These are phyloP conservation scores for Cordyceps fumosorosea DNA, from an alignment of 2,329 filamentous ascomycete species.

Conservation along the genomic window DNA sequence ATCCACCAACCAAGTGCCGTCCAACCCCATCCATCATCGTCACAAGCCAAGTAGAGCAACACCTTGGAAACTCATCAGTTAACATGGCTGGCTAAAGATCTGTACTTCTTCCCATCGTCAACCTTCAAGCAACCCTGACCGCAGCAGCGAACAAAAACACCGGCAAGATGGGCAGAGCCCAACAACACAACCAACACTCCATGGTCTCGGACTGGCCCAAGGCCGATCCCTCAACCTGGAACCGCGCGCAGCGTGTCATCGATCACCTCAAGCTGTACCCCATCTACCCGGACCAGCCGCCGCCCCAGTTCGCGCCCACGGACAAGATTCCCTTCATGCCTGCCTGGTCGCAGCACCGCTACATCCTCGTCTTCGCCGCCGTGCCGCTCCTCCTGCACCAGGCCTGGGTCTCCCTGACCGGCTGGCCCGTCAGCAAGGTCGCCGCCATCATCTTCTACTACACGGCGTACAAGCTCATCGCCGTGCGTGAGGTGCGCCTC, in stretches of 20 bases:
- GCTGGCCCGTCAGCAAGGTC: constrained; percentile 10
- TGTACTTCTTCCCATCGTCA: not conserved
- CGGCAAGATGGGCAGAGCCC: constrained; percentile 7
- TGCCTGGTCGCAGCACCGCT: constrained; percentile 23
- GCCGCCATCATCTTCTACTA: constrained; percentile 21
- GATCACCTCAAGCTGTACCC: constrained; percentile 17
- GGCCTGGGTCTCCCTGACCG: constrained; percentile 11
- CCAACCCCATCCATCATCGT: not conserved
- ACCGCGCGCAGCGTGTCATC: constrained; percentile 14
- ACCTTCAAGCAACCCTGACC: not conserved
- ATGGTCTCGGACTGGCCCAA: constrained; percentile 19
- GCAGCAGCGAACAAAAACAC: too few relatives aligned
- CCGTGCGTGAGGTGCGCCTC: constrained; percentile 22
- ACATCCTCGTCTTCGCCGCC: constrained; percentile 25
- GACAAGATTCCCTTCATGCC: constrained; percentile 26
- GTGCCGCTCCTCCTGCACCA: constrained; percentile 21
- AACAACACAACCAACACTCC: constrained; percentile 15
- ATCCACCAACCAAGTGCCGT: constrained; percentile 34
- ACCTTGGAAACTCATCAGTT: too few relatives aligned
- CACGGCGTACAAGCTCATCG: constrained; percentile 24
- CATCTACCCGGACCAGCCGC: constrained; percentile 11
- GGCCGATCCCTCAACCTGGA: constrained; percentile 16
- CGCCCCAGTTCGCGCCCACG: constrained; percentile 25
- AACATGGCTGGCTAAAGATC: too few relatives aligned
- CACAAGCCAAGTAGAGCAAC: not conserved